Base-by-base conservation (phyloP, 2,329 filamentous ascomycete genomes). In the Boeremia exigua region DNA sequence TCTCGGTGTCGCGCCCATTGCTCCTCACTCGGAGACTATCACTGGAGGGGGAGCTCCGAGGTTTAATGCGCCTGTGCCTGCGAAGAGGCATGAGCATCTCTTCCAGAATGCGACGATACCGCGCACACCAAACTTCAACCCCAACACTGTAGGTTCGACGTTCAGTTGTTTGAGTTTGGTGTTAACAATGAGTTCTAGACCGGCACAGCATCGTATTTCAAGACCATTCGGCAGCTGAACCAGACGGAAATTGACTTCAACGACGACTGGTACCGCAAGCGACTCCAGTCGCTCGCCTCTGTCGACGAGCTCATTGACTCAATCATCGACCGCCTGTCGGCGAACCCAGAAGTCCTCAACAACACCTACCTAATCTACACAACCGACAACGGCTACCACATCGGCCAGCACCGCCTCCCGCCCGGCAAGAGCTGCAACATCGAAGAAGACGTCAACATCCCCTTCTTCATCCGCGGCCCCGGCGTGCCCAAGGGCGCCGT, bases 91-190 rank as follows among this genome's bases (percentile, higher is more conserved):
- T 59, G 77, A 80, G 36, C 73, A 88, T 66, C 78, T 90, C 0
- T 91, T 91, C 67, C 69, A 79, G 2, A 81, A 84, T 27, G 81
- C 79, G 0, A 82, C 78, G 19, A 82, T 90, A 0, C 88, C 88
- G 0, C 78, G 88, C 8, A 86, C 82, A 0, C 75, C 79, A 0
- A 85, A 86, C 67, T 91, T 91, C 72, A 91, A 92, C 61, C 87
- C 88, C 0, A 80, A 84, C 2, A 74, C 78, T 6, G 62, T 65
- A 56, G 7, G 56, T 46, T 10, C 19, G 3, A 38, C 6, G 19
- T 11, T n/a, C 4, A 6, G 12, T 28, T 27, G 12, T 9, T 6
- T 7, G n/a, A 33, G 5, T 11, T 32, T 9, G 12, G 4, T 1
- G 7, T 14, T 19, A 12, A 30, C 3, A 2, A 4, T n/a, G 15